Evolutionary conservation across 129 eudicot species (phyloP).

Genomic region (Flaveria robusta): DNA sequence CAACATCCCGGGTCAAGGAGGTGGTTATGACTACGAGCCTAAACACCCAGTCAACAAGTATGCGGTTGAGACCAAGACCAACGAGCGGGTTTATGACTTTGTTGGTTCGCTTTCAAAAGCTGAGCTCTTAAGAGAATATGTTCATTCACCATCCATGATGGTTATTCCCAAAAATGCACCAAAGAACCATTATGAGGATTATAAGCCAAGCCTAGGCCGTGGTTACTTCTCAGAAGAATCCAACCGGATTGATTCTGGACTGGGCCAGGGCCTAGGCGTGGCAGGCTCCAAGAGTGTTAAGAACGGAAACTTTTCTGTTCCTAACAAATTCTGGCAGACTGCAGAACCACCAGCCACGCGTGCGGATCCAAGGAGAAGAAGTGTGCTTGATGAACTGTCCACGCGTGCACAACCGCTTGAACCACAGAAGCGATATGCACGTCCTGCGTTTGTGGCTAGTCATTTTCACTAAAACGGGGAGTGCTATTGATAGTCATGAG

Average conservation of each 20-base stretch:
- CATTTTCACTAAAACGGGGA: neutral
- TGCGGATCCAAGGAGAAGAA: constrained; percentile 38
- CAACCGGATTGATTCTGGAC: neutral
- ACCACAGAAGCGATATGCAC: constrained; percentile 37
- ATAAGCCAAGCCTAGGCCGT: neutral
- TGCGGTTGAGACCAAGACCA: constrained; percentile 23
- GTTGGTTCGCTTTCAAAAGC: constrained; percentile 32
- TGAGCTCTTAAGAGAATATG: constrained; percentile 37
- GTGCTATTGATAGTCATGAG: constrained; percentile 32
- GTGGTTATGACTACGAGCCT: constrained; percentile 22
- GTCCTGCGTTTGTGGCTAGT: constrained; percentile 32
- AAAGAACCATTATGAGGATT: neutral
- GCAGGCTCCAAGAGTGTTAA: neutral
- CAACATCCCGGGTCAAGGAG: constrained; percentile 18
- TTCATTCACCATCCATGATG: constrained; percentile 24
- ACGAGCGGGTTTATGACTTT: constrained; percentile 8
- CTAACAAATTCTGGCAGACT: constrained; percentile 16
- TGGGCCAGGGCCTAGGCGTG: neutral
- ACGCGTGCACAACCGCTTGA: constrained; percentile 37
- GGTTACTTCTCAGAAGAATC: constrained; percentile 20
- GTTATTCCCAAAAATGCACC: constrained; percentile 11
- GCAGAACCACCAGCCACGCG: constrained; percentile 13
- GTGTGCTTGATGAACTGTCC: constrained; percentile 35
- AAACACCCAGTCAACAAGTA: constrained; percentile 11
- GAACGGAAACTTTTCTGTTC: constrained; percentile 12